Evolutionary conservation across 495 filamentous ascomycete species (phyloP).

Genomic region (Daldinia decipiens): DNA sequence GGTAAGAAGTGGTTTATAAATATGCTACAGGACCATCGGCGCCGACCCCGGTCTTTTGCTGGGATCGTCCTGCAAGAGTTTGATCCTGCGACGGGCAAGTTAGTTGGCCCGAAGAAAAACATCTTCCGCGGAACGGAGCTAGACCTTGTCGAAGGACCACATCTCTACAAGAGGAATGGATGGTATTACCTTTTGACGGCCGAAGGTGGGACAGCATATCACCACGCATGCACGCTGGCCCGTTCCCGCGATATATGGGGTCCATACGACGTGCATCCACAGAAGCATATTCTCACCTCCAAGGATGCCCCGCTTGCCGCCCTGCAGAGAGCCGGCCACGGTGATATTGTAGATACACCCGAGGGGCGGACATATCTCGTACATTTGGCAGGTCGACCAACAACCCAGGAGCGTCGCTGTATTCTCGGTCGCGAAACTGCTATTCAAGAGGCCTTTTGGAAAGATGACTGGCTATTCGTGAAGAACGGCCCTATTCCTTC

Average conservation of each 20-base stretch:
- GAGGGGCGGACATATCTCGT: constrained; percentile 67
- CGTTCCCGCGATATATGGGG: constrained; percentile 66
- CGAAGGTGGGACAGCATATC: constrained; percentile 70
- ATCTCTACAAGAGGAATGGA: constrained; percentile 66
- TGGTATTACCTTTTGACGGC: constrained; percentile 69
- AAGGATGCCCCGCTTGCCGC: constrained; percentile 58
- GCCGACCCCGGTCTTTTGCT: constrained; percentile 55
- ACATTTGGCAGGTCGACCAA: constrained; percentile 64
- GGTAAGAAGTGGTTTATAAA: constrained; percentile 66
- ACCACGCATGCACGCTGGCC: constrained; percentile 64
- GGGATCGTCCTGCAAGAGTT: constrained; percentile 64
- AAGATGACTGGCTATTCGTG: constrained; percentile 66
- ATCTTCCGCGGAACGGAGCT: constrained; percentile 66
- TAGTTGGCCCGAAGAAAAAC: constrained; percentile 60
- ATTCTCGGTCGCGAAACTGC: constrained; percentile 65
- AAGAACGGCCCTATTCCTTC: constrained; percentile 66
- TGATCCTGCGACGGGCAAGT: constrained; percentile 54
- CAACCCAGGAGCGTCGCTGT: constrained; percentile 62
- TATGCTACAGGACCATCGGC: constrained; percentile 63
- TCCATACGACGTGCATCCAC: constrained; percentile 65
- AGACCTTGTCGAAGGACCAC: constrained; percentile 68
- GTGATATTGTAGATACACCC: constrained; percentile 67
- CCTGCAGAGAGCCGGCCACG: constrained; percentile 67
- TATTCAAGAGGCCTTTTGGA: constrained; percentile 66
- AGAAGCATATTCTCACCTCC: constrained; percentile 58